A percentile compares a stretch with the other conserved stretches of the same genome.
Conservation (phyloP, 495 filamentous ascomycete genomes). For the Immersiella caudata region DNA sequence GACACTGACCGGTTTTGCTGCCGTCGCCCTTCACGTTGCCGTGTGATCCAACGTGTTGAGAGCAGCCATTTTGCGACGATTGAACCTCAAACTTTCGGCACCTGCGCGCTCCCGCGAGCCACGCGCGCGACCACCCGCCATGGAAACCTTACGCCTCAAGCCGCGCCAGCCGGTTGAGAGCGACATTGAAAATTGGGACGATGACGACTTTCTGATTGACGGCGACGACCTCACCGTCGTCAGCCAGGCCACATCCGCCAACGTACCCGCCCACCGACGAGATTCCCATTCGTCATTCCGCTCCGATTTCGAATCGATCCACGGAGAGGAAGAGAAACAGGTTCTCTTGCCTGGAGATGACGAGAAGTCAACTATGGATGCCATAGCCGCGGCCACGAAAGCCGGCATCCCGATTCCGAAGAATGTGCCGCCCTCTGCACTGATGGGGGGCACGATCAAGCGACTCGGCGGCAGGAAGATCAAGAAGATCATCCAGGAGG, state of each 20-base stretch:
- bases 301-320: constrained; percentile 76
- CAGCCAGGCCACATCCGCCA: constrained; percentile 62
- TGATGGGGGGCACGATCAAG: constrained; percentile 94
- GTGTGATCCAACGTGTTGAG: constrained; percentile 6
- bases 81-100: constrained; percentile 2
- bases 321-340: constrained; percentile 83
- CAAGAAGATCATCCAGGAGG: constrained; percentile 76
- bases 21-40: constrained; percentile 30
- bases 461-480: constrained; percentile 80
- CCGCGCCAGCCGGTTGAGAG: constrained; percentile 58
- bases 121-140: constrained; percentile 32
- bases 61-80: constrained; percentile 20
- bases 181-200: constrained; percentile 83
- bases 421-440: constrained; percentile 89
- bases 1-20: constrained; percentile 33
- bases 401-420: constrained; percentile 90
- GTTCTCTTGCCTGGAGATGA: constrained; percentile 77
- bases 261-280: constrained; percentile 57
- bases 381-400: constrained; percentile 80
- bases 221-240: constrained; percentile 70
- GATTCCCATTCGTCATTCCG: constrained; percentile 80
- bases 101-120: not conserved
- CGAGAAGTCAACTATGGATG: constrained; percentile 75
- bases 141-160: constrained; percentile 63
- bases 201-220: constrained; percentile 78